phyloP scores from a whole-genome alignment of 2,329 filamentous ascomycete genomes.

The Penicillium sp. region DNA sequence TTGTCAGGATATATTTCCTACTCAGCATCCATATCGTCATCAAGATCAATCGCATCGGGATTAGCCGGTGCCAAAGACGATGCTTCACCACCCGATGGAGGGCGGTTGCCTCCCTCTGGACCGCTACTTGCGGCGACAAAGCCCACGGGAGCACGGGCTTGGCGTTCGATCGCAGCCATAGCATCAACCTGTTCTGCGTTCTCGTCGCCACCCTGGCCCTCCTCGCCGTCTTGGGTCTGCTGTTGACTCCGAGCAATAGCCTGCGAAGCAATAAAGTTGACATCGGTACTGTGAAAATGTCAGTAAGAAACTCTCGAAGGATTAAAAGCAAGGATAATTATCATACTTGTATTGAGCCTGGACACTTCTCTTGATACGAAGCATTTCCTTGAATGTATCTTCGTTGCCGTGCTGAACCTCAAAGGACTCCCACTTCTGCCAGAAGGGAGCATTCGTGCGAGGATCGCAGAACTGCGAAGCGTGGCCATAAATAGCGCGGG shows the following conservation, averaged over 20 bases:
- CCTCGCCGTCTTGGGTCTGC: slow-evolving; percentile 44
- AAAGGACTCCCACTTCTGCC: slow-evolving; percentile 96
- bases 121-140: slow-evolving; percentile 88
- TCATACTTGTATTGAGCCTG: slow-evolving; percentile 91
- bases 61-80: slow-evolving; percentile 61
- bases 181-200: slow-evolving; percentile 68
- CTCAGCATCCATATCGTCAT: slow-evolving; percentile 57
- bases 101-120: slow-evolving; percentile 64
- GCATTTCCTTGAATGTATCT: slow-evolving; percentile 99
- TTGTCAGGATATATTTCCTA: slow-evolving; percentile 16
- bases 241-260: slow-evolving; percentile 81
- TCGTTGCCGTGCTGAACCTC: slow-evolving; percentile 98
- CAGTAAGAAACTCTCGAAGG: slow-evolving; percentile 32
- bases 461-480: slow-evolving; percentile 98
- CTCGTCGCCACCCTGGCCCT: slow-evolving; percentile 43
- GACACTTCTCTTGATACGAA: slow-evolving; percentile 94
- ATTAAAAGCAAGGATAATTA: not conserved
- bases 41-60: slow-evolving; percentile 85
- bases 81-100: slow-evolving; percentile 39
- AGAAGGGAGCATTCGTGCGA: slow-evolving; percentile 84
- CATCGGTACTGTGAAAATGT: slow-evolving; percentile 70
- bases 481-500: slow-evolving; percentile 93
- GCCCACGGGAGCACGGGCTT: slow-evolving; percentile 84
- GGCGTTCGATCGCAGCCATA: slow-evolving; percentile 86
- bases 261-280: slow-evolving; percentile 97